Base-by-base conservation (phyloP, 768 basidiomycete species). In the Collybiopsis luxurians region DNA sequence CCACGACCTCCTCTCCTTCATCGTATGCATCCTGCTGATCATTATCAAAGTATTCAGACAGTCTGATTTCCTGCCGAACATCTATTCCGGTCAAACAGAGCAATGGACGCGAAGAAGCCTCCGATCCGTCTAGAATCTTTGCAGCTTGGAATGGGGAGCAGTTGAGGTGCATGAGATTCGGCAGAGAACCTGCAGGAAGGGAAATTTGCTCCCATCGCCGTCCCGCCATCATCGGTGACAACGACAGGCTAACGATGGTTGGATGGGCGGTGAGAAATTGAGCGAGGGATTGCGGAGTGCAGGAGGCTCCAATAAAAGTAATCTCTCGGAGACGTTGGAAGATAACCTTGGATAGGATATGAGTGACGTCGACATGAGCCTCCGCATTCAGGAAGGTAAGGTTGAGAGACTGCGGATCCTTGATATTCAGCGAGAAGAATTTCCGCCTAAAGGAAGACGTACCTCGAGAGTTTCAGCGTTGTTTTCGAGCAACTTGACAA, bases 161-260 rank as follows among this genome's bases (percentile, higher is more conserved):
- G 34, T 31, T 34, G 30, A 49, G 28, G 31, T 49, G 30, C 48
- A 49, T 49, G 48, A 49, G 48, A 34, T 49, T 49, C 11, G 48
- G 48, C 19, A 49, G 34, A 31, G 28, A n/a, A 28, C 34, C 30
- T 31, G 28, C 19, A 3, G 28, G 19, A 31, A 49, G 4, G 9
- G 48, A 49, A 9, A 49, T 10, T 19, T 31, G 30, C 30, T 30
- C 48, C 28, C 48, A 49, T 28, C 48, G 48, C 17, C 48, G 27
- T 12, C 48, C 48, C 9, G 48, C 31, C 48, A 49, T 49, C 30
- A 49, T 34, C 12, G 48, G 48, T n/a, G 48, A 49, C 28, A 49
- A n/a, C 12, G 48, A 34, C n/a, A 49, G 19, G 19, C 48, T 49
- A 7, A 49, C 48, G 30, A 49, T 49, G 15, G 48, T 21, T 19